Base-by-base conservation (phyloP, 1,284 basidiomycete genomes). In the Mycena citricolor region DNA sequence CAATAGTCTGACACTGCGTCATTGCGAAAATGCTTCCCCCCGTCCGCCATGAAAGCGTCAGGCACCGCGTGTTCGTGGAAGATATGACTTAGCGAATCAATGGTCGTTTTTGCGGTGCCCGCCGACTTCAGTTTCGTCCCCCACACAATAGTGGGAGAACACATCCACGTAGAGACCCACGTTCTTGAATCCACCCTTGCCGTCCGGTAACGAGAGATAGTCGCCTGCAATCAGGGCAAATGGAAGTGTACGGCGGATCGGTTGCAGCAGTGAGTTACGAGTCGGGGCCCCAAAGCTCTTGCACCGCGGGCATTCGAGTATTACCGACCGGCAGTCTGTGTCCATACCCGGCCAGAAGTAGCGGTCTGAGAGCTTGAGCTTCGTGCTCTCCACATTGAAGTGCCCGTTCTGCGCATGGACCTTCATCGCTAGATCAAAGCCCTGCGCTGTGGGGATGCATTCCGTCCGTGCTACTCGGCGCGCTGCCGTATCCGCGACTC, bases 1-100 rank as follows among this genome's bases (percentile, higher is more conserved):
- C 66, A 70, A 39, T 57, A 62, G 0, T 50, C 54, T 0, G 26
- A 6, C 0, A 73, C 61, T 2, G 63, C 57, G 0, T 61, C 37
- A 42, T 65, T 66, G 21, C 65, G 54, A 49, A 73, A 73, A 34
- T 73, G 66, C 1, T 54, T 53, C 0, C 71, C 65, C 0, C 67
- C 61, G 23, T 74, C 67, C 0, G 61, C 54, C 65, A 70, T 68
- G 48, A 70, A 58, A 0, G 54, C 56, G 14, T 69, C 61, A 0
- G 61, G 49, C 2, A 61, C 22, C 0, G 47, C 32, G 35, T 61
- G 66, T 0, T 22, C 35, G 0, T 57, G 32, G 14, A 46, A 54
- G 2, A 71, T 63, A 2, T 44, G 6, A 0, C 42, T 16, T 0
- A 68, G 51, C 0, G 51, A 39, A 0, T 56, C 42, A 0, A 51